Conservation (phyloP, 1,284 basidiomycete genomes). For the Rhodotorula sp. region DNA sequence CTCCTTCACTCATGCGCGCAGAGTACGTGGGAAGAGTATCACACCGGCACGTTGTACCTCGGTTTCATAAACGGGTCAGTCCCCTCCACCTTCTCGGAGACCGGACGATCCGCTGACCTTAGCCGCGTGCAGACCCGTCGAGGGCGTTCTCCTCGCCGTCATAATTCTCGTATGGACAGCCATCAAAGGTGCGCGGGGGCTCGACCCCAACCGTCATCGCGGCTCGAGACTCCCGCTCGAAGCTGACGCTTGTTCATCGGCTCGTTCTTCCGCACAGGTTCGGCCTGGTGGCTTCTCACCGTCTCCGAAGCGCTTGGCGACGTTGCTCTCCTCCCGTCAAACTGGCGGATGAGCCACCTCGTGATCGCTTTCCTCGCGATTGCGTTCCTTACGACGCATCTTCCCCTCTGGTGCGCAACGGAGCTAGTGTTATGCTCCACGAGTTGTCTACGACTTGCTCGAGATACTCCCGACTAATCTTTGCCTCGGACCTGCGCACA, state of each 20-base stretch:
- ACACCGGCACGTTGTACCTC: constrained; percentile 84
- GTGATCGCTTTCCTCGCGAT: constrained; percentile 25
- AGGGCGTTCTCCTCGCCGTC: constrained; percentile 87
- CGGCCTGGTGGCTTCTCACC: constrained; percentile 76
- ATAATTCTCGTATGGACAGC: constrained; percentile 74
- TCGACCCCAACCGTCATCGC: no score
- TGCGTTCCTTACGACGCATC: constrained; percentile 18
- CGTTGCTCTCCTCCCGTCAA: constrained; percentile 56
- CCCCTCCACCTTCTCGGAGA: constrained; percentile 52
- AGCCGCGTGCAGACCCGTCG: constrained; percentile 60
- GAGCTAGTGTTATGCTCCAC: constrained; percentile 46
- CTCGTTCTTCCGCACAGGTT: constrained; percentile 43
- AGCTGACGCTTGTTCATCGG: no score
- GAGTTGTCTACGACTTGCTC: no score
- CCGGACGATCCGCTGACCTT: not conserved
- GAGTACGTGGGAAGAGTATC: constrained; percentile 98
- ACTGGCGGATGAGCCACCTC: constrained; percentile 47
- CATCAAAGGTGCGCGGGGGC: constrained; percentile 55
- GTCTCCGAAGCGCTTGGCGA: constrained; percentile 59
- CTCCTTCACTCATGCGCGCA: not conserved
- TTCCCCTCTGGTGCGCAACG: constrained; percentile 23
- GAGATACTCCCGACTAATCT: no score
- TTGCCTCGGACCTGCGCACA: no score
- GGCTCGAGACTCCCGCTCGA: no score
- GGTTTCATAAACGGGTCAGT: constrained; percentile 51